Conservation (phyloP, 2,329 filamentous ascomycete genomes). For the Sclerotinia minor region DNA sequence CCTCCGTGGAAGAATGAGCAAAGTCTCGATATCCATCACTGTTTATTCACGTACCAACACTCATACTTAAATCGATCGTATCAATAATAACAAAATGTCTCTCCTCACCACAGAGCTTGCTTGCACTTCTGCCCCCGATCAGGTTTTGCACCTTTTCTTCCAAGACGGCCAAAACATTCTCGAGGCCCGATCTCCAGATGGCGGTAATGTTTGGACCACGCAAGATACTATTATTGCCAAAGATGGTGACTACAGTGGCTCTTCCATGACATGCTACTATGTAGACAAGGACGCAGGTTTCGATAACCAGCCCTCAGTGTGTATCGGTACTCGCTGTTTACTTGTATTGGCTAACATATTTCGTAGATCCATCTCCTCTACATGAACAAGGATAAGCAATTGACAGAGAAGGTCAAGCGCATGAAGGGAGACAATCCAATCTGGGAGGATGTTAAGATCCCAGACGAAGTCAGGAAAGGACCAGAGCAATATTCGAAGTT, state of each 20-base stretch:
- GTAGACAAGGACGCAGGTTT: conserved; percentile 20
- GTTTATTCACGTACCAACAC: background rate
- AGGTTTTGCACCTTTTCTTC: conserved; percentile 18
- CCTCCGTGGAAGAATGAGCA: background rate
- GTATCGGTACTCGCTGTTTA: background rate
- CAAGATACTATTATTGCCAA: conserved; percentile 22
- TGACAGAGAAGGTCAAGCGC: conserved; percentile 19
- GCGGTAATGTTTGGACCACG: conserved; percentile 7
- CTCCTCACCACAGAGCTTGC: conserved; percentile 15
- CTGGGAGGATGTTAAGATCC: conserved; percentile 14
- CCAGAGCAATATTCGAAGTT: conserved; percentile 21
- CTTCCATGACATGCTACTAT: conserved; percentile 20
- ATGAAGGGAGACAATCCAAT: conserved; percentile 15
- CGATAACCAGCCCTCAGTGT: conserved; percentile 5
- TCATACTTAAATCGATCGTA: background rate
- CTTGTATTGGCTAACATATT: background rate
- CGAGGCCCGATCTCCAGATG: conserved; percentile 20
- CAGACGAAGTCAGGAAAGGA: conserved; percentile 14
- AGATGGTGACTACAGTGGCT: conserved; percentile 9
- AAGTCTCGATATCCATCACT: background rate
- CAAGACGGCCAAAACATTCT: conserved; percentile 11
- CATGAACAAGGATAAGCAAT: background rate
- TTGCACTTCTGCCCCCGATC: conserved; percentile 9
- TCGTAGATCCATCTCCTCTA: conserved; percentile 23
- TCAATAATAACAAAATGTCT: conserved; percentile 14